Base-by-base conservation (phyloP, 1,284 basidiomycete genomes). In the Ustilago vetiveriae region DNA sequence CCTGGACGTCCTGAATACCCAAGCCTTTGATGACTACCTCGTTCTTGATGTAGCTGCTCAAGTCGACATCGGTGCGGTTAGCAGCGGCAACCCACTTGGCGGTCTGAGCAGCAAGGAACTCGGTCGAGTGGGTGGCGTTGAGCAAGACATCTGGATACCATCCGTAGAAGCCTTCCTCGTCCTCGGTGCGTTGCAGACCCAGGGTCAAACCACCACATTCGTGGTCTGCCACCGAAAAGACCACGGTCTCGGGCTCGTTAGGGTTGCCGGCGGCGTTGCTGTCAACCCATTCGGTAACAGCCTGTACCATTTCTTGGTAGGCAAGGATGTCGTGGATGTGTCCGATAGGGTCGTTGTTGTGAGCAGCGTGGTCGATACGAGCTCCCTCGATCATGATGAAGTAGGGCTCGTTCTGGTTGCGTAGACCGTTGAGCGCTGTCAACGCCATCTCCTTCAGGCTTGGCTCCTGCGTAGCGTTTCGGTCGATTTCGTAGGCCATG, bases 401-500 rank as follows among this genome's bases (percentile, higher is more conserved):
- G 74, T 75, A 82, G 0, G 79, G 79, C 68, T 76, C 58, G 46
- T 75, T 64, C 42, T 40, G 48, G 35, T 64, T 47, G 51, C 76
- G 66, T 29, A 82, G 72, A 2, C 71, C 74, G 24, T 73, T 69
- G 42, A 82, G 72, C 3, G 81, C 79, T 9, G 77, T 76, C 24
- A 76, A 56, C 1, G 81, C 75, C 78, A 82, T 82, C 58, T 81
- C 77, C 37, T 73, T 67, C 37, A 82, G 69, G 8, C 69, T 72
- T 6, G 81, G 81, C 64, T 82, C 72, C 19, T 51, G 33, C 6
- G 59, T 74, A 0, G 69, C 50, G 54, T 80, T 75, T 17, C 81
- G 62, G 59, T 82, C 81, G 22, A 82, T 50, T 67, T 82, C 80
- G 76, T 80, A 82, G 2, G 72, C 54, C 79, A 80, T 80, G 71